These are phyloP conservation scores for Cladorrhinum samala DNA, from an alignment of 495 filamentous ascomycete species.

Conservation along the genomic window DNA sequence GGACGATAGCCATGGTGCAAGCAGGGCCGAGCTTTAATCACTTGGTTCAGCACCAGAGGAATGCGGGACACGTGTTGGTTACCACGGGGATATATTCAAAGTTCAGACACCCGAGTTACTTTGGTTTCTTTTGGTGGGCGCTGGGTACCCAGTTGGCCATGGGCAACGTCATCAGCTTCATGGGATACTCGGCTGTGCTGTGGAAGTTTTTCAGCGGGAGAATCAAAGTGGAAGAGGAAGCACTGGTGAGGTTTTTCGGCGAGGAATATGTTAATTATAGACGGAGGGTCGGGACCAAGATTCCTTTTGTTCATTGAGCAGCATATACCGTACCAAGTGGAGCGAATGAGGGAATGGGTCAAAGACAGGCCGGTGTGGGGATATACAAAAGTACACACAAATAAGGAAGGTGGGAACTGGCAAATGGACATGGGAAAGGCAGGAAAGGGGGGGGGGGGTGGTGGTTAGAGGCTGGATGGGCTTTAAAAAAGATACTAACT, in stretches of 20 bases:
- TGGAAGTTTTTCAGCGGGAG: conserved; percentile 76
- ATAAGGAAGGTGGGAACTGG: neutral
- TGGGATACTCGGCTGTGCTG: conserved; percentile 66
- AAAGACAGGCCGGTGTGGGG: too few relatives aligned
- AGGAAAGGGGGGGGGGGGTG: neutral
- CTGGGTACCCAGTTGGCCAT: conserved; percentile 88
- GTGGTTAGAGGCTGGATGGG: neutral
- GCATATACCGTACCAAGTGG: neutral
- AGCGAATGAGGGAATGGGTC: neutral
- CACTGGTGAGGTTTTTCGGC: conserved; percentile 75
- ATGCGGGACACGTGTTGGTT: conserved; percentile 67
- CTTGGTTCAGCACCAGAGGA: conserved; percentile 61
- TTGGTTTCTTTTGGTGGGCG: conserved; percentile 98
- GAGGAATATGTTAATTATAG: conserved; percentile 73
- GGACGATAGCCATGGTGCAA: conserved; percentile 78
- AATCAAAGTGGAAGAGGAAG: conserved; percentile 73
- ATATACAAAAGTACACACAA: too few relatives aligned
- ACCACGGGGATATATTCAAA: conserved; percentile 59
- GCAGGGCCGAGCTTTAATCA: conserved; percentile 93
- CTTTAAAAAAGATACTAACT: too few relatives aligned
- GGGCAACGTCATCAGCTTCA: conserved; percentile 73
- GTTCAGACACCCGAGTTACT: conserved; percentile 84
- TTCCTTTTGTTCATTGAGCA: conserved; percentile 58
- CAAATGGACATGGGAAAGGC: neutral
- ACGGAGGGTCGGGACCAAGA: conserved; percentile 55